Base-by-base conservation (phyloP, 1,284 basidiomycete species). In the Ceratobasidium sp. region DNA sequence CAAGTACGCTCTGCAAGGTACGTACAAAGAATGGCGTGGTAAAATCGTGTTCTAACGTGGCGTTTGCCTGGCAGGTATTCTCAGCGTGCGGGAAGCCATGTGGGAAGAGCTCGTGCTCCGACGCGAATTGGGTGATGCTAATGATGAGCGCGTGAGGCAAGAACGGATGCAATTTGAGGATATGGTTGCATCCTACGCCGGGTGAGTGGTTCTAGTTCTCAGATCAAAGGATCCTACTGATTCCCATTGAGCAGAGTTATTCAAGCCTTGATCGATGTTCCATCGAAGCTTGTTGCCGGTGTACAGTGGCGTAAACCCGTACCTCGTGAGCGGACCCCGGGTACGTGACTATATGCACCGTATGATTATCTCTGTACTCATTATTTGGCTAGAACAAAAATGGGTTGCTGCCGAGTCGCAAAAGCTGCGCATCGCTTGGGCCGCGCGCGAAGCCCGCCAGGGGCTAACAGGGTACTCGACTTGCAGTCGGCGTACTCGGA, bases 101-200 rank as follows among this genome's bases (percentile, higher is more conserved):
- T 64, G 60, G 60, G 60, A 64, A 36, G 60, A 64, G 39, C 60
- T 64, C 30, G 60, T 64, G 49, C 21, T 53, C 14, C 60, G 60
- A 2, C 49, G 60, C n/a, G 50, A 64, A 19, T 25, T 64, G 36
- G 50, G 30, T 9, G 60, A 64, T 19, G 52, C 60, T 19, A 36
- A 47, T 3, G 50, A 64, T 23, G 49, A 64, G 25, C 60, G 49
- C 9, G 50, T 64, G 5, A 2, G 60, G 13, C 50, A 53, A 27
- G 60, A 64, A 23, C 49, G 60, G 13, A 64, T 44, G 49, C 60
- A 23, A 14, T 64, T 64, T 19, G 60, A 64, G 39, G 50, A 64
- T 23, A 64, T 54, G 49, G 21, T 64, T 21, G 8, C n/a, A n/a
- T 64, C 60, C 4, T 64, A 64, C 53, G 50, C 60, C 39, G 39